Conservation (phyloP, 495 filamentous ascomycete genomes). For the Neurospora sublineolata region DNA sequence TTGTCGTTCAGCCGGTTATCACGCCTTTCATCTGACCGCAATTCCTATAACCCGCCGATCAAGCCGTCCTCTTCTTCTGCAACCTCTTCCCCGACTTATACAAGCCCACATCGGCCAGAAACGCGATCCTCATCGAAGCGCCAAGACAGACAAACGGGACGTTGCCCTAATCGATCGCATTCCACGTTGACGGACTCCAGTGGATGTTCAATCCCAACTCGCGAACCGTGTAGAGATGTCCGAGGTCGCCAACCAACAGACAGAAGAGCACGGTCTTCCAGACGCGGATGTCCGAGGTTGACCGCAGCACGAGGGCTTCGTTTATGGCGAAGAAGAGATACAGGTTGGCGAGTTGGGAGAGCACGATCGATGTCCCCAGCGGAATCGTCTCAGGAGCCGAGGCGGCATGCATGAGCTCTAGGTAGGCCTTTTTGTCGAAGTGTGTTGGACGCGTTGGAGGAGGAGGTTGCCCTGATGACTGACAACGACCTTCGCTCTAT, state of each 20-base stretch:
- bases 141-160: conserved; percentile 51
- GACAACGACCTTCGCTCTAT: neutral
- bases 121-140: conserved; percentile 41
- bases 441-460: neutral
- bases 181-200: conserved; percentile 47
- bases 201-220: conserved; percentile 42
- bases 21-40: neutral
- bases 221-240: conserved; percentile 50
- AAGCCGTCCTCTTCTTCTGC: conserved; percentile 11
- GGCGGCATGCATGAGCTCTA: conserved; percentile 40
- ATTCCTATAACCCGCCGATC: neutral
- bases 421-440: conserved; percentile 44
- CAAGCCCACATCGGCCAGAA: conserved; percentile 43
- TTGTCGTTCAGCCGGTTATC: too few relatives aligned
- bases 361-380: conserved; percentile 39
- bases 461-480: neutral
- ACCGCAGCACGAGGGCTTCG: conserved; percentile 56
- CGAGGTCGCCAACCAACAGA: conserved; percentile 54
- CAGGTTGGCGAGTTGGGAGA: conserved; percentile 53
- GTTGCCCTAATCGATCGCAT: conserved; percentile 55
- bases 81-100: conserved; percentile 8
- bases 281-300: conserved; percentile 47
- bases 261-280: conserved; percentile 52
- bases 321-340: conserved; percentile 58
- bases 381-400: conserved; percentile 31